Conservation (phyloP, 1,284 basidiomycete genomes). For the Fomitopsis schrenkii region DNA sequence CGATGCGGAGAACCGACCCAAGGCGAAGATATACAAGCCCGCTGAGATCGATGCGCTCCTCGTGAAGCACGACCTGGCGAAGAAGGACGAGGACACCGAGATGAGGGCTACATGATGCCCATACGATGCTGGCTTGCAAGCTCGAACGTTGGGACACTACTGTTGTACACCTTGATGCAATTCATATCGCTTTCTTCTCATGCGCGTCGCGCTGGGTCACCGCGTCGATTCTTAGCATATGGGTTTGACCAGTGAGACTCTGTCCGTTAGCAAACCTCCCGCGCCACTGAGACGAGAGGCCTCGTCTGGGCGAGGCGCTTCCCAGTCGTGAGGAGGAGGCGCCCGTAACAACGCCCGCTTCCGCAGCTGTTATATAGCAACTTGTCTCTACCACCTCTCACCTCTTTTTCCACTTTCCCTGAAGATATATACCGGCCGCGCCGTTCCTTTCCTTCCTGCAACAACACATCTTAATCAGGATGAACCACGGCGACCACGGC, state of each 20-base stretch:
- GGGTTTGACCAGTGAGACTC: not conserved
- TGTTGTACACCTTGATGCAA: constrained; percentile 4
- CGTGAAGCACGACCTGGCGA: constrained; percentile 79
- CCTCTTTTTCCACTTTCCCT: not conserved
- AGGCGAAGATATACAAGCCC: constrained; percentile 91
- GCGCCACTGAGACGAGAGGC: not conserved
- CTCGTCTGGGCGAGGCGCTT: not conserved
- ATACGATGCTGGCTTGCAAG: constrained; percentile 15
- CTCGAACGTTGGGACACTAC: not conserved
- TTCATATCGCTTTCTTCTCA: not conserved
- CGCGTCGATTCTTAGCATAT: not conserved
- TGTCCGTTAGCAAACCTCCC: not conserved
- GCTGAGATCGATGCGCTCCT: constrained; percentile 89
- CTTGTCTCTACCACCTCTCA: constrained; percentile 1
- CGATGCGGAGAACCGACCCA: constrained; percentile 76
- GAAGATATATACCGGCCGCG: constrained; percentile 1
- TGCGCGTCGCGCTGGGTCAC: not conserved
- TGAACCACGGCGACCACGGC: constrained; percentile 47
- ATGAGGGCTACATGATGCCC: constrained; percentile 43
- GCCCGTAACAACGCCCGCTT: not conserved
- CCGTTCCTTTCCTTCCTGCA: not conserved
- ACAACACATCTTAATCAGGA: constrained; percentile 8
- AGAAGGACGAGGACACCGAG: constrained; percentile 78
- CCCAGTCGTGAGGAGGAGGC: not conserved
- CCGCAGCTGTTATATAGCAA: not conserved